Conservation (phyloP, 805 yeast genomes). For the Citeromyces nyonsensis region DNA sequence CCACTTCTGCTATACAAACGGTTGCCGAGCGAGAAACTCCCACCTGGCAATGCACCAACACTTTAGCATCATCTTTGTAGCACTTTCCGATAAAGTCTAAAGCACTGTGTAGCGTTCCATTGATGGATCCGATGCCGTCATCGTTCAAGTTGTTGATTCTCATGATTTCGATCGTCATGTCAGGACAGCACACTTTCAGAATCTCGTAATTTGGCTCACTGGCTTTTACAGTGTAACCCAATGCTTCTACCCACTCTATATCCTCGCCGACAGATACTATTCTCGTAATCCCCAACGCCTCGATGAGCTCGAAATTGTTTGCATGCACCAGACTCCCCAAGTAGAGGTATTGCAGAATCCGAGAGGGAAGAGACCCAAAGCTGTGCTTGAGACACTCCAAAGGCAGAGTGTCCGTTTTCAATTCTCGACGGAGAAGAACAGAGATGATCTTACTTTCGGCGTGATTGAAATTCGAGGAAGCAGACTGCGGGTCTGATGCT, state of each 20-base stretch:
- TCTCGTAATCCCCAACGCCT: constrained; percentile 50
- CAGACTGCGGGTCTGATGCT: constrained; percentile 3
- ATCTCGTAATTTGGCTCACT: constrained; percentile 10
- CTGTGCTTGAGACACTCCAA: constrained; percentile 4
- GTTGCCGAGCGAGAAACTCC: constrained; percentile 95
- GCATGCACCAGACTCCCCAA: constrained; percentile 82
- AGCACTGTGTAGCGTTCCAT: constrained; percentile 44
- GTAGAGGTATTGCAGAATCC: constrained; percentile 70
- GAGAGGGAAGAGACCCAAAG: constrained; percentile 70
- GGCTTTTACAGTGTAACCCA: constrained; percentile 8
- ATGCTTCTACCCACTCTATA: constrained; percentile 39
- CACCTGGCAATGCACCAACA: constrained; percentile 84
- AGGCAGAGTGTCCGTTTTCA: background rate
- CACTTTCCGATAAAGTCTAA: constrained; percentile 51
- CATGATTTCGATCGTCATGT: constrained; percentile 13
- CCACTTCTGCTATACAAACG: constrained; percentile 88
- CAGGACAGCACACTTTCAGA: no score
- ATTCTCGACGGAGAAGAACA: constrained; percentile 1
- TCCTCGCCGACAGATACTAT: constrained; percentile 81
- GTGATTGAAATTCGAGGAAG: constrained; percentile 4
- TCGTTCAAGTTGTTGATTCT: constrained; percentile 66
- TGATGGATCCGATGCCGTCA: constrained; percentile 77
- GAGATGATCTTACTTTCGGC: background rate
- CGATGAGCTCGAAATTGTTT: constrained; percentile 44
- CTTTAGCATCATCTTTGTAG: constrained; percentile 24